Base-by-base conservation (phyloP, 2,329 filamentous ascomycete genomes). In the Ascochyta viciae-villosae region DNA sequence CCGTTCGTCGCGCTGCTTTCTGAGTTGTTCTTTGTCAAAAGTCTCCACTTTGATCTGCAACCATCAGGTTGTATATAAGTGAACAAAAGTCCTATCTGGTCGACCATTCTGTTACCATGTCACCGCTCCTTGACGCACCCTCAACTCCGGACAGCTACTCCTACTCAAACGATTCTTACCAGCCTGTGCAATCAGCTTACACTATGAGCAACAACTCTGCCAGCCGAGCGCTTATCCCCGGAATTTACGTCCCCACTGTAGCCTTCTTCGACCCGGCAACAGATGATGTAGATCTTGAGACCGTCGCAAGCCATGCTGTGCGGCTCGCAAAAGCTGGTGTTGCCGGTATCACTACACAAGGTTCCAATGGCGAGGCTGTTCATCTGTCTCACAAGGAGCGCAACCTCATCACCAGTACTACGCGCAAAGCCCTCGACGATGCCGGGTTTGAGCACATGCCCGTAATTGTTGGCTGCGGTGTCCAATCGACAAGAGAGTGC, bases 311-410 rank as follows among this genome's bases (percentile, higher is more conserved):
- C 33, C 78, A 80, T 52, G 86, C 89, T 34, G 83, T 90, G 48
- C 85, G 87, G 66, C 85, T 94, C n/a, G 90, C 89, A 42, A 74
- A 83, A 52, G 85, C 88, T 26, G 90, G 90, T 61, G 85, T 93
- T 38, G 84, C 87, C 15, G 89, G 90, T 19, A 82, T 94, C 42
- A 88, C 89, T 44, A 90, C 88, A 10, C 90, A 92, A 73, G 90
- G 90, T 42, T 91, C 88, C 70, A 94, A 94, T 70, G 90, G 90
- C 66, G 91, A 95, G 79, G 90, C 91, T 7, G 89, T 92, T 12
- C 90, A 92, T 70, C 82, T 94, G 31, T 87, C 87, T 39, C 87
- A 88, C 65, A 79, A 83, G 23, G 90, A 94, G 77, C 85, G 90
- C 56, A 83, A 84, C 43, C 78, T 85, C 47, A 85, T 94, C 65